Conservation (phyloP, 148 eudicot species). For the Rhododendron vialii region DNA sequence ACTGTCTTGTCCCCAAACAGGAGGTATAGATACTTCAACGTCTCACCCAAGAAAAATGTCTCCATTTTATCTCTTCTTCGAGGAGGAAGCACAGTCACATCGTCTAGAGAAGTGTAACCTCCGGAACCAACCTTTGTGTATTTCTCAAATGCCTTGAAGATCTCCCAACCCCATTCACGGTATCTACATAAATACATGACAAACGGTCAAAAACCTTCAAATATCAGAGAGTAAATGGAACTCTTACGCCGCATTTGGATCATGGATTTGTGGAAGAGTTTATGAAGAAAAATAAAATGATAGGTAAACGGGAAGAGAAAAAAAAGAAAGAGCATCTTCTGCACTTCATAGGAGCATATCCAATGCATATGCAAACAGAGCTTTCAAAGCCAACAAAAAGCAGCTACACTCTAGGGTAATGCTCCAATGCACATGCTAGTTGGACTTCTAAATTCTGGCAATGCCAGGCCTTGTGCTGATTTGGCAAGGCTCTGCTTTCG, state of each 20-base stretch:
- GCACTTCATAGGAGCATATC: background rate
- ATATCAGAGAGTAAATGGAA: background rate
- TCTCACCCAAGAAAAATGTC: conserved; percentile 96
- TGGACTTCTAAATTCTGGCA: background rate
- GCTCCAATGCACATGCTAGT: background rate
- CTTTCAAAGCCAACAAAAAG: background rate
- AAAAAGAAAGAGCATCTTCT: background rate
- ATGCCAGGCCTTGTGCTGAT: background rate
- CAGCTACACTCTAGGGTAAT: background rate
- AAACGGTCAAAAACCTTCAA: background rate
- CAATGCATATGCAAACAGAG: background rate
- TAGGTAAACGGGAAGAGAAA: background rate
- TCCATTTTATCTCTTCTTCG: conserved; percentile 94
- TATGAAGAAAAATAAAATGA: background rate
- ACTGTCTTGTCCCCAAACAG: conserved; percentile 49
- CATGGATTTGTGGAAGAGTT: background rate
- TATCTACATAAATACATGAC: conserved; percentile 46
- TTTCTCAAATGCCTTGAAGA: conserved; percentile 92
- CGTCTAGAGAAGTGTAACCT: conserved; percentile 87
- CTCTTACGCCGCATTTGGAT: background rate
- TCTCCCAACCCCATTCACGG: conserved; percentile 98
- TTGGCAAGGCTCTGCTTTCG: background rate
- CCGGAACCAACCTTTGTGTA: conserved; percentile 86
- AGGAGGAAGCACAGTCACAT: conserved; percentile 87
- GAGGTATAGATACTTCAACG: conserved; percentile 79